These are phyloP conservation scores for Bonia amplexicaulis DNA, from an alignment of 176 grass and related monocot species.

Conservation along the genomic window DNA sequence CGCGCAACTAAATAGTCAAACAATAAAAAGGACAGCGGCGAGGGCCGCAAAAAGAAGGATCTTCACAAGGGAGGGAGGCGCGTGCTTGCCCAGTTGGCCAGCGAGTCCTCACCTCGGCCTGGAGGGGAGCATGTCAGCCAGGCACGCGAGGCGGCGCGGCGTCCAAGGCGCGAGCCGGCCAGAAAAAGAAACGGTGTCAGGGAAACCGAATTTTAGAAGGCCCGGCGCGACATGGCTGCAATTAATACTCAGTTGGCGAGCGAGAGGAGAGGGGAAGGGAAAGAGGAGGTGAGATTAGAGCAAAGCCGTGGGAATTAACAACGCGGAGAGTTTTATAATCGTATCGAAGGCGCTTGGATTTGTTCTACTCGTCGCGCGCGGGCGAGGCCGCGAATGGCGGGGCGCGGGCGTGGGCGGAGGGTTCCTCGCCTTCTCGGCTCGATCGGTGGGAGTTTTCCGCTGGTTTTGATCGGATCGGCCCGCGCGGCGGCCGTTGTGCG, in stretches of 20 bases:
- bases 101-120: constrained; percentile 26
- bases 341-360: background rate
- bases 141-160: constrained; percentile 29
- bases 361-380: background rate
- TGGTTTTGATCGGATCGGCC: background rate
- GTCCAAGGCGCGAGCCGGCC: background rate
- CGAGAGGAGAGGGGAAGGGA: background rate
- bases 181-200: constrained; percentile 11
- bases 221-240: constrained; percentile 9
- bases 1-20: constrained; percentile 40
- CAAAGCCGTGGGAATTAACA: no score
- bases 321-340: background rate
- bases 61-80: background rate
- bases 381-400: constrained; percentile 38
- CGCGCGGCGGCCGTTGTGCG: background rate
- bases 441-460: background rate
- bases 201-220: constrained; percentile 18
- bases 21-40: constrained; percentile 14
- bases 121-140: constrained; percentile 35
- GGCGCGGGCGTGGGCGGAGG: constrained; percentile 10
- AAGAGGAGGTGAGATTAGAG: background rate
- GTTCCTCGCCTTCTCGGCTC: background rate
- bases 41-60: constrained; percentile 46
- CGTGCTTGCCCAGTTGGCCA: background rate
- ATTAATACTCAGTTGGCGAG: background rate